phyloP scores from a whole-genome alignment of 2,329 filamentous ascomycete species.

The Thermoascus crustaceus region DNA sequence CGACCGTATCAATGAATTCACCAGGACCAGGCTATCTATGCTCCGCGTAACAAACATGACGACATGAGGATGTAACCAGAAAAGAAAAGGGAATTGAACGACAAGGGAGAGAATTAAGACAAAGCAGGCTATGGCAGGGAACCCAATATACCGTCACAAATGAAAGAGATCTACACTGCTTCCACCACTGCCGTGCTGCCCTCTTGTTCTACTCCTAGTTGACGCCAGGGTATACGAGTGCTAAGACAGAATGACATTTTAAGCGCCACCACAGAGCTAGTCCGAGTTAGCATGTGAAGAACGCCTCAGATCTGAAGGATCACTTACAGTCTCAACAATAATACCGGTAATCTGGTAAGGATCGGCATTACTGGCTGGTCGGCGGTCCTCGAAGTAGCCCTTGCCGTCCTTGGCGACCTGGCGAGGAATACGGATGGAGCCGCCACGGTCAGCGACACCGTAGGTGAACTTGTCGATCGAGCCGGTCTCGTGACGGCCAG shows the following conservation, averaged over 20 bases:
- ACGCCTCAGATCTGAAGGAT: no score
- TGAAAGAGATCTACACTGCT: constrained; percentile 21
- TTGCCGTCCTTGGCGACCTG: constrained; percentile 77
- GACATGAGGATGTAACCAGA: constrained; percentile 1
- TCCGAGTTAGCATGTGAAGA: constrained; percentile 10
- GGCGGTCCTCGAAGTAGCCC: constrained; percentile 87
- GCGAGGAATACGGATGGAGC: constrained; percentile 86
- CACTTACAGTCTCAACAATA: constrained; percentile 60
- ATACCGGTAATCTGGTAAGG: constrained; percentile 79
- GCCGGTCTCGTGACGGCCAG: constrained; percentile 88
- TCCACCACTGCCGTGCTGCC: constrained; percentile 27
- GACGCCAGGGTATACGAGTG: constrained; percentile 35
- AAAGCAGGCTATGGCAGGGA: not conserved
- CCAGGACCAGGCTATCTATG: constrained; percentile 1
- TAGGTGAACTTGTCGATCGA: constrained; percentile 88
- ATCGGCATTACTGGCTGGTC: constrained; percentile 77
- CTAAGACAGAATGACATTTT: constrained; percentile 28
- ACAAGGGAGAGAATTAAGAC: constrained; percentile 3
- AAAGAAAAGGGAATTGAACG: constrained; percentile 2
- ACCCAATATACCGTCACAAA: constrained; percentile 4
- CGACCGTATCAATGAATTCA: not conserved
- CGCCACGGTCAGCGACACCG: constrained; percentile 92
- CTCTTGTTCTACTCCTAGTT: constrained; percentile 27
- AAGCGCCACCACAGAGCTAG: constrained; percentile 34
- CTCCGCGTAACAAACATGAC: constrained; percentile 1